A percentile compares a stretch with the other conserved stretches of the same genome.
These are phyloP conservation scores for Mycena kentingensis DNA, from an alignment of 768 basidiomycete genomes.

Conservation along the genomic window DNA sequence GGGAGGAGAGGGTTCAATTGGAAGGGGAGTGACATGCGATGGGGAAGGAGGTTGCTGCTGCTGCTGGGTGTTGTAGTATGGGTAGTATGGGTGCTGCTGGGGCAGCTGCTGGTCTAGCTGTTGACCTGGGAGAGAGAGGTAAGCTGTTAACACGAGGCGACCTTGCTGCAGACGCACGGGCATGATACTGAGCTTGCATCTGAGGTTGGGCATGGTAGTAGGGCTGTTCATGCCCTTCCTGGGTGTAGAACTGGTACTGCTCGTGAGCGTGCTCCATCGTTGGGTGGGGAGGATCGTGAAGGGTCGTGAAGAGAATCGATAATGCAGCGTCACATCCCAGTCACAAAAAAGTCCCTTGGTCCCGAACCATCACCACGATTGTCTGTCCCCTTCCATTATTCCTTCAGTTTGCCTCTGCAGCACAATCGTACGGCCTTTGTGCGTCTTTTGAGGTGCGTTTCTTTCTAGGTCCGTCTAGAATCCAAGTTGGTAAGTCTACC, in stretches of 20 bases:
- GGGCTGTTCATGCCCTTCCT: constrained; percentile 52
- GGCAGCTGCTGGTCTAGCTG: constrained; percentile 59
- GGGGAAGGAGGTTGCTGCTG: constrained; percentile 63
- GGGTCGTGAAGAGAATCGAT: constrained; percentile 39
- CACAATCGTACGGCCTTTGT: too few species aligned
- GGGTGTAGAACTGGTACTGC: constrained; percentile 52
- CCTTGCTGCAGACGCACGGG: constrained; percentile 66
- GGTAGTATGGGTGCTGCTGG: constrained; percentile 50
- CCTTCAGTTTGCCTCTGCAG: too few species aligned
- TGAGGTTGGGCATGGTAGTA: constrained; percentile 58
- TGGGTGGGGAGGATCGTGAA: constrained; percentile 35
- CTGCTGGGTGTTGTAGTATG: constrained; percentile 60
- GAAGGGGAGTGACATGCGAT: constrained; percentile 69
- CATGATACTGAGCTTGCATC: constrained; percentile 58
- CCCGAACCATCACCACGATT: constrained; percentile 34
- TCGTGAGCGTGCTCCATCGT: constrained; percentile 46
- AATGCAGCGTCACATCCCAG: constrained; percentile 31
- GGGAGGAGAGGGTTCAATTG: constrained; percentile 69
- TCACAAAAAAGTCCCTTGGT: constrained; percentile 32
- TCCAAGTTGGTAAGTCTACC: too few species aligned
- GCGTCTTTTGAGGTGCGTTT: too few species aligned
- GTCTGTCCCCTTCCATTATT: too few species aligned
- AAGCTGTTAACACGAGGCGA: constrained; percentile 58
- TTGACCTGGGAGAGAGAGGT: constrained; percentile 53
- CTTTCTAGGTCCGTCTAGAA: too few species aligned